Conservation (phyloP, 2,329 filamentous ascomycete species). For the Tympanopsis confertula region DNA sequence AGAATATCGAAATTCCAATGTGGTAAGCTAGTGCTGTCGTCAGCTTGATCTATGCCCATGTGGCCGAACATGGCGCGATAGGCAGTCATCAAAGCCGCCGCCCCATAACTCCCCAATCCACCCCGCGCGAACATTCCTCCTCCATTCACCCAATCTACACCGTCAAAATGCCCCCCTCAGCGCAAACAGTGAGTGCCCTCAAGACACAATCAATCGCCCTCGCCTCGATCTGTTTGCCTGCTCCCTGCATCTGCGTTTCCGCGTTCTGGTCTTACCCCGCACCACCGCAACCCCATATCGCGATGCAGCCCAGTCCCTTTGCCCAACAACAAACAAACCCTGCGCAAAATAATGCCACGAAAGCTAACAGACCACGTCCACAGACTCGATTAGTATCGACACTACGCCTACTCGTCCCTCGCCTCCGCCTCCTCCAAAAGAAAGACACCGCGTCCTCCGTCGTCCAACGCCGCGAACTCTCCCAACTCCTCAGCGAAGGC, state of each 20-base stretch:
- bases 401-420: constrained; percentile 8
- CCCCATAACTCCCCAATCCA: too few relatives aligned
- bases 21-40: too few relatives aligned
- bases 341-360: neutral
- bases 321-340: neutral
- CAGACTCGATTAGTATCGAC: constrained; percentile 9
- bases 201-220: neutral
- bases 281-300: neutral
- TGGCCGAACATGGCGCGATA: too few relatives aligned
- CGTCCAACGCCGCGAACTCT: constrained; percentile 9
- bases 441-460: constrained; percentile 10
- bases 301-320: neutral
- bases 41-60: too few relatives aligned
- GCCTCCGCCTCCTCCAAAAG: constrained; percentile 10
- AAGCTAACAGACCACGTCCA: neutral
- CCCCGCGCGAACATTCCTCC: too few relatives aligned
- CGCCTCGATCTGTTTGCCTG: neutral
- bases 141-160: too few relatives aligned
- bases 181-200: neutral
- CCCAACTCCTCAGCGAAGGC: constrained; percentile 9
- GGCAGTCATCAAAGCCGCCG: too few relatives aligned
- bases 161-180: constrained; percentile 1
- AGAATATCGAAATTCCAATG: too few relatives aligned
- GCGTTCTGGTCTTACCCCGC: too few relatives aligned
- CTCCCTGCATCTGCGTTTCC: too few relatives aligned